phyloP scores from a whole-genome alignment of 148 eudicot species.

The Tetragonia tetragonoides region DNA sequence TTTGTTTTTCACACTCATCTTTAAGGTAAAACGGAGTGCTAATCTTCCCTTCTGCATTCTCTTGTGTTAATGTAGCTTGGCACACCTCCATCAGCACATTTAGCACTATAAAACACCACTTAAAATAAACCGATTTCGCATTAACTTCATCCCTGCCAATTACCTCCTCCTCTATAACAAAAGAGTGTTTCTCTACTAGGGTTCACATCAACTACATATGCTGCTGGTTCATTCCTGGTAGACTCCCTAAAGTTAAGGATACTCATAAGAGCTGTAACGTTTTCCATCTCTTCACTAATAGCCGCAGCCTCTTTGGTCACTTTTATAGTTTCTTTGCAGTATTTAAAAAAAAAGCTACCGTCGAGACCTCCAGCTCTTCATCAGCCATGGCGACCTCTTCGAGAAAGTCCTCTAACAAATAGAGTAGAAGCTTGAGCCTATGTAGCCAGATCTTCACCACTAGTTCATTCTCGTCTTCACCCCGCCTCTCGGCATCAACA shows the following conservation, averaged over 20 bases:
- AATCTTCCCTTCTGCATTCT: too few relatives aligned
- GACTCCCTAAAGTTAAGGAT: neutral
- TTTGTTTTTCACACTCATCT: too few relatives aligned
- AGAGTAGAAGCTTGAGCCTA: slow-evolving; percentile 4
- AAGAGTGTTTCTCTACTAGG: slow-evolving; percentile 13
- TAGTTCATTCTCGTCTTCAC: slow-evolving; percentile 9
- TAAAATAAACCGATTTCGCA: too few relatives aligned
- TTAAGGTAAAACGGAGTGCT: too few relatives aligned
- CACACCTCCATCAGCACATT: too few relatives aligned
- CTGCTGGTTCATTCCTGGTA: too few relatives aligned
- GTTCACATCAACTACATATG: neutral
- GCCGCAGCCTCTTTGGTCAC: neutral
- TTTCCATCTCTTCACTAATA: neutral
- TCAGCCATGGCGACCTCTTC: slow-evolving; percentile 11
- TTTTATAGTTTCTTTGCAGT: too few relatives aligned
- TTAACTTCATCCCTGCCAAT: slow-evolving; percentile 16
- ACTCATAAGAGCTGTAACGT: neutral
- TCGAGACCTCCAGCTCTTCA: too few relatives aligned
- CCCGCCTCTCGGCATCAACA: slow-evolving; percentile 4
- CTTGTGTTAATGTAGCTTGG: too few relatives aligned
- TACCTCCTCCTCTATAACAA: slow-evolving; percentile 5
- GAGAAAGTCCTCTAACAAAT: slow-evolving; percentile 16
- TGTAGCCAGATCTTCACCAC: slow-evolving; percentile 1
- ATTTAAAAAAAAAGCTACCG: too few relatives aligned
- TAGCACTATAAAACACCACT: too few relatives aligned